phyloP scores from a whole-genome alignment of 2,329 filamentous ascomycete genomes.

The Trichoderma polysporum region DNA sequence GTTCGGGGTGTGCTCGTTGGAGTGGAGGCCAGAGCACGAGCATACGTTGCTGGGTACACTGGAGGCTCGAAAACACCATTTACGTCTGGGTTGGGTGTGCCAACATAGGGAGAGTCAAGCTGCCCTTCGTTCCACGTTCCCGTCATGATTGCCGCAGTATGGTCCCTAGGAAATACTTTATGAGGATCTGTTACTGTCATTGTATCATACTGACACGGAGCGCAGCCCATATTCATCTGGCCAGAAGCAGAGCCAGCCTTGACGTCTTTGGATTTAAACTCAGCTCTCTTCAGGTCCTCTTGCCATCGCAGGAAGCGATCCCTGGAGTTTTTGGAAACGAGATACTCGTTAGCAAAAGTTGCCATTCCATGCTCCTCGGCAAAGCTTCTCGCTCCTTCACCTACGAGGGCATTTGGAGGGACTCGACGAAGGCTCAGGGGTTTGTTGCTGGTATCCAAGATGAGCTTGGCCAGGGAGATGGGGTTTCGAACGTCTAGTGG shows the following conservation, averaged over 20 bases:
- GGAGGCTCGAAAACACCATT: slow-evolving; percentile 23
- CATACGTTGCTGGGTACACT: slow-evolving; percentile 13
- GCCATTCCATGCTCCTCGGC: slow-evolving; percentile 75
- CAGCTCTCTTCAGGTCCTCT: slow-evolving; percentile 66
- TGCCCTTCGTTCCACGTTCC: slow-evolving; percentile 65
- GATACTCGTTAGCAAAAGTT: slow-evolving; percentile 68
- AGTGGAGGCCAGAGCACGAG: slow-evolving; percentile 4
- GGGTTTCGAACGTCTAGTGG: slow-evolving; percentile 88
- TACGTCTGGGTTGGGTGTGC: slow-evolving; percentile 30
- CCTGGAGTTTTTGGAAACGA: slow-evolving; percentile 77
- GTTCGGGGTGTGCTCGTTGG: background rate
- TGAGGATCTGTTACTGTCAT: slow-evolving; percentile 30
- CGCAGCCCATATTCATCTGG: slow-evolving; percentile 25
- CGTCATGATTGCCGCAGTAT: slow-evolving; percentile 54
- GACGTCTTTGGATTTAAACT: slow-evolving; percentile 42
- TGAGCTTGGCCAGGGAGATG: slow-evolving; percentile 78
- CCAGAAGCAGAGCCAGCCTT: slow-evolving; percentile 23
- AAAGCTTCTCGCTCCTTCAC: slow-evolving; percentile 82
- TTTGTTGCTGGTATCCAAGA: slow-evolving; percentile 74
- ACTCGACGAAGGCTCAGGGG: slow-evolving; percentile 83
- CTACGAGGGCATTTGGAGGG: slow-evolving; percentile 87
- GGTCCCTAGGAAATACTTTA: slow-evolving; percentile 41
- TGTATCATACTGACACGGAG: slow-evolving; percentile 37
- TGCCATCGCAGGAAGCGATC: slow-evolving; percentile 80
- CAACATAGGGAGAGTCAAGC: slow-evolving; percentile 53